phyloP scores from a whole-genome alignment of 352 stramenopile species.

The Aphanomyces cochlioides region DNA sequence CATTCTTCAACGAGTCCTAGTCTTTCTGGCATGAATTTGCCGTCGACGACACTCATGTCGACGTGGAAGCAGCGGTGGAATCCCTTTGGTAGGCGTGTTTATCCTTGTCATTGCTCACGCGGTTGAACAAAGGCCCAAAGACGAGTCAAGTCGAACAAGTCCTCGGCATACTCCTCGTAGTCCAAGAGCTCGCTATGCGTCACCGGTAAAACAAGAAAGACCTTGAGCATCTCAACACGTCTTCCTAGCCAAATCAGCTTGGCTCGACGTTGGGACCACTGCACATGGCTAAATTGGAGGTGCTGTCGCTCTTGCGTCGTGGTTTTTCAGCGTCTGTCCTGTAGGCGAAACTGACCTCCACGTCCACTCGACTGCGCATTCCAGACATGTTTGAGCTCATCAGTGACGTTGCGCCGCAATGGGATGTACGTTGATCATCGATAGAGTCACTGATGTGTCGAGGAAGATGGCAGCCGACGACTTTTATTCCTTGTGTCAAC shows the following conservation, averaged over 20 bases:
- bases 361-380: not conserved
- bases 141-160: not conserved
- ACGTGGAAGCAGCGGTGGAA: constrained; percentile 2
- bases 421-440: constrained; percentile 10
- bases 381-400: constrained; percentile 11
- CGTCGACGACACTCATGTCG: constrained; percentile 9
- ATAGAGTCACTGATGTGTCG: not conserved
- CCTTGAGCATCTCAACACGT: too few species aligned
- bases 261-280: too few species aligned
- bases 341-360: not conserved
- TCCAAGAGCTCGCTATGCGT: too few species aligned
- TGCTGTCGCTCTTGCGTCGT: not conserved
- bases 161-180: not conserved
- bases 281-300: not conserved
- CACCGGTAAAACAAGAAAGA: too few species aligned
- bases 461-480: not conserved
- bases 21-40: not conserved
- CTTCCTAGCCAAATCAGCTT: too few species aligned
- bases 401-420: not conserved
- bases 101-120: not conserved
- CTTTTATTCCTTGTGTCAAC: constrained; percentile 7
- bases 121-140: not conserved
- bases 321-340: not conserved
- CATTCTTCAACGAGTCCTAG: not conserved
- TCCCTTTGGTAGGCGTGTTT: not conserved